Percentiles rank a stretch among this genome's conserved stretches.
phyloP scores from a whole-genome alignment of 345 rosid genomes.

The Erodium maritimum region DNA sequence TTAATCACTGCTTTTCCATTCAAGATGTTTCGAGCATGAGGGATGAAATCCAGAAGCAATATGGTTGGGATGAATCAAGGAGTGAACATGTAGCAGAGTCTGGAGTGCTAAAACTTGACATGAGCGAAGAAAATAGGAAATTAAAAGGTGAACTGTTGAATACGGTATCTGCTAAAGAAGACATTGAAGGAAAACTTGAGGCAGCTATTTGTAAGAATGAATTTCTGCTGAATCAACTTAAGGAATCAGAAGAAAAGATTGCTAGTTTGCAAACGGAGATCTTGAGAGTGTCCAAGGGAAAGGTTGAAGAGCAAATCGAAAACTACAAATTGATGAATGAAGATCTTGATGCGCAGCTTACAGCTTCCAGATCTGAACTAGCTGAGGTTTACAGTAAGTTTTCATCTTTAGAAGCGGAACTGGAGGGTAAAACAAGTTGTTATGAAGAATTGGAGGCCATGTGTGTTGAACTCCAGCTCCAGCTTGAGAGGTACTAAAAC shows the following conservation, averaged over 20 bases:
- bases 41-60: conserved; percentile 50
- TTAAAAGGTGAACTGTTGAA: conserved; percentile 14
- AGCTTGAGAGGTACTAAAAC: conserved; percentile 37
- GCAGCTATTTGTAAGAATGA: conserved; percentile 17
- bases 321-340: conserved; percentile 20
- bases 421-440: conserved; percentile 29
- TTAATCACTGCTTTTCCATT: conserved; percentile 78
- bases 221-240: conserved; percentile 20
- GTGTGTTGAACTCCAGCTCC: conserved; percentile 33
- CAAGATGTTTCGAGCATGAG: conserved; percentile 93
- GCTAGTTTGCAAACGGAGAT: conserved; percentile 24
- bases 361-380: conserved; percentile 22
- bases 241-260: conserved; percentile 29
- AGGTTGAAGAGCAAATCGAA: conserved; percentile 28
- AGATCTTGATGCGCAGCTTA: conserved; percentile 27
- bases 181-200: conserved; percentile 18
- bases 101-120: conserved; percentile 15
- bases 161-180: conserved; percentile 18
- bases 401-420: conserved; percentile 28
- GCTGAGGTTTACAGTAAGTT: conserved; percentile 24
- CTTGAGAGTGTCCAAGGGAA: conserved; percentile 20
- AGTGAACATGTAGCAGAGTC: conserved; percentile 38
- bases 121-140: conserved; percentile 25
- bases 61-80: conserved; percentile 52
- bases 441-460: conserved; percentile 37